These are phyloP conservation scores for Forsythia suspensa DNA, from an alignment of 257 asterid genomes.

Conservation along the genomic window DNA sequence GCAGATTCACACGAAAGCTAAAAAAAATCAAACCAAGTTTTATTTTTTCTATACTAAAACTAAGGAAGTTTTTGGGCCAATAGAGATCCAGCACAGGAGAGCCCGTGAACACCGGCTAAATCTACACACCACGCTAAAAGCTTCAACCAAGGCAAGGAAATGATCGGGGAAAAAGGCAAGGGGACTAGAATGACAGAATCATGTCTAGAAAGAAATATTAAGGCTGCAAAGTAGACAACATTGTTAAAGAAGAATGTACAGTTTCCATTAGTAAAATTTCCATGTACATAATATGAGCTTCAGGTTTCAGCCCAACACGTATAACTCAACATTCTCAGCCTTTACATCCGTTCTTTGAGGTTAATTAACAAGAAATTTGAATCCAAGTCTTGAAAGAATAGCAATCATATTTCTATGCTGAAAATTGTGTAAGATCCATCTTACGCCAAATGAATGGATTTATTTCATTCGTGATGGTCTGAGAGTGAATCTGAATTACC, in stretches of 20 bases:
- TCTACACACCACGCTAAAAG: no score
- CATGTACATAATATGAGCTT: constrained; percentile 19
- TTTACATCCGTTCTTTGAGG: background rate
- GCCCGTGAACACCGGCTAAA: no score
- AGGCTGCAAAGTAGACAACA: background rate
- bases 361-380: constrained; percentile 1
- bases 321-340: background rate
- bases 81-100: no score
- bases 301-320: background rate
- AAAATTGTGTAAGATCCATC: background rate
- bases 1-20: no score
- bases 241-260: constrained; percentile 28
- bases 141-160: no score
- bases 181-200: background rate
- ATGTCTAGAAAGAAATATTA: background rate
- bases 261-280: constrained; percentile 10
- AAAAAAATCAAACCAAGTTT: no score
- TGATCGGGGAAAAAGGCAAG: background rate
- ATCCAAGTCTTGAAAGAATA: constrained; percentile 1
- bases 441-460: constrained; percentile 1
- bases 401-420: background rate
- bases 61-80: no score
- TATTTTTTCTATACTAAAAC: no score
- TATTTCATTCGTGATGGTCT: constrained; percentile 10
- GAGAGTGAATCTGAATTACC: constrained; percentile 13